Evolutionary conservation across 1,139 yeast genomes (phyloP).

Genomic region (Saccharomycopsis phalli): DNA sequence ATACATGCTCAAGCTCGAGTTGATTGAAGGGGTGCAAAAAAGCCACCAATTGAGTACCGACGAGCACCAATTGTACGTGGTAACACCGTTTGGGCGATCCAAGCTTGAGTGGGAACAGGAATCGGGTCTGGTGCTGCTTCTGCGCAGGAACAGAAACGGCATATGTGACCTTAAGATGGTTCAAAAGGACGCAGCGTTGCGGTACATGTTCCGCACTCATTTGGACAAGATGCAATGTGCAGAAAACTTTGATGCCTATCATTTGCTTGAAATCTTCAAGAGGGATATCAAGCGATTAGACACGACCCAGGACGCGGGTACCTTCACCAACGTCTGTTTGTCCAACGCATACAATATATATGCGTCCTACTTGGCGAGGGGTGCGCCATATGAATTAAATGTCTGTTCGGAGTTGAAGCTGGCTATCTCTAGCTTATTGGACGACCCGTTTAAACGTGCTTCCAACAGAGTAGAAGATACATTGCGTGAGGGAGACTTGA

Average conservation of each 20-base stretch:
- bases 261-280: conserved; percentile 7
- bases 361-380: conserved; percentile 57
- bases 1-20: conserved; percentile 41
- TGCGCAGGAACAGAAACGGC: too few species aligned
- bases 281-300: conserved; percentile 15
- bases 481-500: background rate
- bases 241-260: conserved; percentile 68
- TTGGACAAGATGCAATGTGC: conserved; percentile 56
- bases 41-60: conserved; percentile 26
- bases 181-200: conserved; percentile 70
- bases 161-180: conserved; percentile 35
- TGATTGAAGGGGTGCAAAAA: conserved; percentile 36
- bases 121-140: background rate
- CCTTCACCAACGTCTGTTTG: conserved; percentile 42
- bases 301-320: conserved; percentile 25
- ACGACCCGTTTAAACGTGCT: conserved; percentile 24
- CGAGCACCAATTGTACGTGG: conserved; percentile 31
- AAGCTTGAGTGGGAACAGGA: conserved; percentile 31
- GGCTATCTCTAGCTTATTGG: conserved; percentile 39
- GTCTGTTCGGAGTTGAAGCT: conserved; percentile 52
- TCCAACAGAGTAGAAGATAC: background rate
- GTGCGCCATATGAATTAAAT: conserved; percentile 66
- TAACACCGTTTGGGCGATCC: conserved; percentile 32
- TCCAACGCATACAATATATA: conserved; percentile 55
- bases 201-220: conserved; percentile 57